These are phyloP conservation scores for Phialocephala sp. DNA, from an alignment of 2,329 filamentous ascomycete genomes.

Conservation along the genomic window DNA sequence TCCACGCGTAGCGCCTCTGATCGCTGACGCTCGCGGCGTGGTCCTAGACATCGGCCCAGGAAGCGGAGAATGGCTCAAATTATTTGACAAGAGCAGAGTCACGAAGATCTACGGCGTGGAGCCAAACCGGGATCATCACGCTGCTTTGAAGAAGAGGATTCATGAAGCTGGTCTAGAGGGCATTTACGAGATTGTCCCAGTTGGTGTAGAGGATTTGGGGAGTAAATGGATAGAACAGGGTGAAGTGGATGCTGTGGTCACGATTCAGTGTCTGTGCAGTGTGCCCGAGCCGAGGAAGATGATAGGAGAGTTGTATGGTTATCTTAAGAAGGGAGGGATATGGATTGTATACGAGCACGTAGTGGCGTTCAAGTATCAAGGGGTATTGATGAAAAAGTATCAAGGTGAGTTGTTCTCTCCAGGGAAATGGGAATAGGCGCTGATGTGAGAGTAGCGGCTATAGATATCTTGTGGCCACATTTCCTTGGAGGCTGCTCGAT, in stretches of 20 bases:
- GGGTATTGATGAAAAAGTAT: constrained; percentile 32
- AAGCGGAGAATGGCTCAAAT: constrained; percentile 63
- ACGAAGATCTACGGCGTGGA: constrained; percentile 66
- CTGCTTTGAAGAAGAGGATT: constrained; percentile 53
- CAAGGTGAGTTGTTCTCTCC: constrained; percentile 34
- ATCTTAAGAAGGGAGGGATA: constrained; percentile 37
- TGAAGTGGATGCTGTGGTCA: constrained; percentile 40
- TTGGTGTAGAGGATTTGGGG: constrained; percentile 64
- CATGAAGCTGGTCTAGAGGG: constrained; percentile 57
- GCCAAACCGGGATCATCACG: constrained; percentile 62
- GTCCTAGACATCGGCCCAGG: constrained; percentile 65
- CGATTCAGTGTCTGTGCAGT: constrained; percentile 39
- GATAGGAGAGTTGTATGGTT: constrained; percentile 37
- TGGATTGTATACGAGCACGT: constrained; percentile 43
- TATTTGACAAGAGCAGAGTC: constrained; percentile 48
- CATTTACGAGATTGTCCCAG: constrained; percentile 65
- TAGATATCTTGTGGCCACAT: constrained; percentile 39
- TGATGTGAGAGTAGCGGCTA: constrained; percentile 29
- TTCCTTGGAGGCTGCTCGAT: constrained; percentile 39
- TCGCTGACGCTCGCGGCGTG: constrained; percentile 35
- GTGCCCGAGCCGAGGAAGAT: constrained; percentile 34
- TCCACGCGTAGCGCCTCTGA: constrained; percentile 52
- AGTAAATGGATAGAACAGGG: constrained; percentile 51
- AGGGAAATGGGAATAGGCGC: neutral
- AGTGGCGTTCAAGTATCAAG: constrained; percentile 31